Evolutionary conservation across 352 stramenopile species (phyloP).

Genomic region (Stramenopiles sp.): DNA sequence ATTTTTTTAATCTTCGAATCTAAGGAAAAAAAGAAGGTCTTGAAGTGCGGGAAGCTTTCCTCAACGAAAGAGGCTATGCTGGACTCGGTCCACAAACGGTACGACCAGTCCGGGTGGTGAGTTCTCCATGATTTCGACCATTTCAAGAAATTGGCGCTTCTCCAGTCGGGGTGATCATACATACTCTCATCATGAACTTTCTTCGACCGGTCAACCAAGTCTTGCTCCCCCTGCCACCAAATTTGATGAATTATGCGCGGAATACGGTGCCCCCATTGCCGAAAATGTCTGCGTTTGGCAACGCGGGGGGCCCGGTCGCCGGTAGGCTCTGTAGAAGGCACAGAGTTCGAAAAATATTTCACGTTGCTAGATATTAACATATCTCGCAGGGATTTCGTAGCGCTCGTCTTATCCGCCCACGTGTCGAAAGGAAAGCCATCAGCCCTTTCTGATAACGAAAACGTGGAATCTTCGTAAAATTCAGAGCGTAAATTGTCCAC

Average conservation of each 20-base stretch:
- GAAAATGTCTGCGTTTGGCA: background rate
- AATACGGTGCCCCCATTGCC: background rate
- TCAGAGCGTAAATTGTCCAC: background rate
- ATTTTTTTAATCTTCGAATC: constrained; percentile 9
- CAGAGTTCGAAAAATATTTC: too few relatives aligned
- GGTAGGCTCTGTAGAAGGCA: too few relatives aligned
- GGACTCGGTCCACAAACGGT: background rate
- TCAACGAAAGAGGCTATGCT: background rate
- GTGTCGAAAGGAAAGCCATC: background rate
- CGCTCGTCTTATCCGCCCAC: background rate
- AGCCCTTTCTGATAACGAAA: background rate
- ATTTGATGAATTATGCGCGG: constrained; percentile 9
- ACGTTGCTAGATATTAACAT: background rate
- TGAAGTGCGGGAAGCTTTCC: background rate
- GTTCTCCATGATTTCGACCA: constrained; percentile 1
- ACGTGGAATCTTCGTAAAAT: constrained; percentile 12
- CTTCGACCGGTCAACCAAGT: constrained; percentile 1
- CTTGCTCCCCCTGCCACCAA: constrained; percentile 5
- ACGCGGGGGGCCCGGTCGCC: too few relatives aligned
- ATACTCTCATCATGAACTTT: background rate
- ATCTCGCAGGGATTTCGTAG: background rate
- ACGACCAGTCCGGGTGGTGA: background rate
- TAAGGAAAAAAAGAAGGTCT: background rate
- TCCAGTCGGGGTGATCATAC: background rate
- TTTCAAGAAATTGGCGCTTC: constrained; percentile 4